Conservation (phyloP, 495 filamentous ascomycete species). For the Friedmanniomyces endolithicus region DNA sequence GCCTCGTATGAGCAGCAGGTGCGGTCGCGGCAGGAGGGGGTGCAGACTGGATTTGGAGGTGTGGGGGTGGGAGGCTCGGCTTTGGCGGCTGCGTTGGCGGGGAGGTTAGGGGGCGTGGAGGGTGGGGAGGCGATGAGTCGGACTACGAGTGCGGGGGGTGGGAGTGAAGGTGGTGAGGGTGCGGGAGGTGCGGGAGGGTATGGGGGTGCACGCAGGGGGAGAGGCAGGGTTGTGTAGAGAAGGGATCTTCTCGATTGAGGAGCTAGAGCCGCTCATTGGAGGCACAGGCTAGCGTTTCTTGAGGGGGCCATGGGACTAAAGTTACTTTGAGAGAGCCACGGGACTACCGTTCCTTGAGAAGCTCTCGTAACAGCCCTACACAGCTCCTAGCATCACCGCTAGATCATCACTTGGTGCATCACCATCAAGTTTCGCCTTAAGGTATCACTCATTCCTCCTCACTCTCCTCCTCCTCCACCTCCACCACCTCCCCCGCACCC, state of each 20-base stretch:
- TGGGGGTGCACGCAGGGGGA: not conserved
- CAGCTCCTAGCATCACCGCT: too few relatives aligned
- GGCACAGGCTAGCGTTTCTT: not conserved
- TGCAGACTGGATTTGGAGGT: not conserved
- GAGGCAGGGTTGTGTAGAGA: not conserved
- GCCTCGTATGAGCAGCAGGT: not conserved
- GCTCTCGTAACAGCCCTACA: too few relatives aligned
- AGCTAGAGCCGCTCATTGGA: not conserved
- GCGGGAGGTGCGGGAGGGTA: not conserved
- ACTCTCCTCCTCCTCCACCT: constrained; percentile 14
- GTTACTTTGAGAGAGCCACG: too few relatives aligned
- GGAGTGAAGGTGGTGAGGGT: constrained; percentile 9
- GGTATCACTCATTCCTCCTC: constrained; percentile 19
- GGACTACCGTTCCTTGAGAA: too few relatives aligned
- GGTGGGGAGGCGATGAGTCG: constrained; percentile 12
- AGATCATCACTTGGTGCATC: too few relatives aligned
- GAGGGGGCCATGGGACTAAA: too few relatives aligned
- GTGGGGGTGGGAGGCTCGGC: not conserved
- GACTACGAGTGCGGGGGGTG: constrained; percentile 14
- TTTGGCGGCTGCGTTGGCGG: constrained; percentile 13
- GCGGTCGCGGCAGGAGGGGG: not conserved
- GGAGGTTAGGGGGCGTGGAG: not conserved
- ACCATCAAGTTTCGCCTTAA: too few relatives aligned
- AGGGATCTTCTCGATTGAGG: not conserved
- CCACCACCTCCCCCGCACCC: not conserved